Evolutionary conservation across 2,329 filamentous ascomycete species (phyloP).

Genomic region (Byssothecium circinans): DNA sequence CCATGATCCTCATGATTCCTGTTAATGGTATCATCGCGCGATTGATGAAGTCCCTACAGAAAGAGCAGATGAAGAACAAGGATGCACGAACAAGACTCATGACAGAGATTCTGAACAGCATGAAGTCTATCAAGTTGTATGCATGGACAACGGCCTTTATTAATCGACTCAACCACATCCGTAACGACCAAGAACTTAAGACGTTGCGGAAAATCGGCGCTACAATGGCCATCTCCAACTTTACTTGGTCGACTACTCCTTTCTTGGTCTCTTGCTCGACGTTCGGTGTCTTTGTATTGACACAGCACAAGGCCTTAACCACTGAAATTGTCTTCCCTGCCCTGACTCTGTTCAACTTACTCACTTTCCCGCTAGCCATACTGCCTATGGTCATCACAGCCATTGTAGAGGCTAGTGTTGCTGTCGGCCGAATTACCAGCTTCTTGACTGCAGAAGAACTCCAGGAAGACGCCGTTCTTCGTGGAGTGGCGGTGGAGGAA

Average conservation of each 20-base stretch:
- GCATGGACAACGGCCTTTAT: conserved; percentile 97
- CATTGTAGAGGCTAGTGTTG: conserved; percentile 94
- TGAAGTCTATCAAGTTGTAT: conserved; percentile 98
- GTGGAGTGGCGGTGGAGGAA: conserved; percentile 70
- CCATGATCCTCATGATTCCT: conserved; percentile 97
- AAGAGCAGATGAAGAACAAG: conserved; percentile 99
- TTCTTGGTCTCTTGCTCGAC: conserved; percentile 98
- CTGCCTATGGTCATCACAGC: conserved; percentile 97
- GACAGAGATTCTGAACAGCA: conserved; percentile 97
- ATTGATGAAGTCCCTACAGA: conserved; percentile 92
- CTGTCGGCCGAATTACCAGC: conserved; percentile 78
- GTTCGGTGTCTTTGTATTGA: conserved; percentile 91
- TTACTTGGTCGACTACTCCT: conserved; percentile 96
- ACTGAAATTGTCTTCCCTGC: conserved; percentile 97
- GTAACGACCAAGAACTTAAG: conserved; percentile 93
- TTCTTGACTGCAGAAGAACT: conserved; percentile 89
- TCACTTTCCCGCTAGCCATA: conserved; percentile 92
- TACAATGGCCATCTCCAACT: conserved; percentile 90
- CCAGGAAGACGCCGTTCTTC: conserved; percentile 76
- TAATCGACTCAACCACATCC: conserved; percentile 92
- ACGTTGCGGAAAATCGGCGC: conserved; percentile 95
- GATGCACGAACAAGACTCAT: conserved; percentile 89
- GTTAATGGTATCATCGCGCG: conserved; percentile 89
- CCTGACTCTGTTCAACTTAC: conserved; percentile 87
- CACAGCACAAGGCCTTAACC: conserved; percentile 75